These are phyloP conservation scores for Juglanconis sp. DNA, from an alignment of 2,329 filamentous ascomycete species.

Conservation along the genomic window DNA sequence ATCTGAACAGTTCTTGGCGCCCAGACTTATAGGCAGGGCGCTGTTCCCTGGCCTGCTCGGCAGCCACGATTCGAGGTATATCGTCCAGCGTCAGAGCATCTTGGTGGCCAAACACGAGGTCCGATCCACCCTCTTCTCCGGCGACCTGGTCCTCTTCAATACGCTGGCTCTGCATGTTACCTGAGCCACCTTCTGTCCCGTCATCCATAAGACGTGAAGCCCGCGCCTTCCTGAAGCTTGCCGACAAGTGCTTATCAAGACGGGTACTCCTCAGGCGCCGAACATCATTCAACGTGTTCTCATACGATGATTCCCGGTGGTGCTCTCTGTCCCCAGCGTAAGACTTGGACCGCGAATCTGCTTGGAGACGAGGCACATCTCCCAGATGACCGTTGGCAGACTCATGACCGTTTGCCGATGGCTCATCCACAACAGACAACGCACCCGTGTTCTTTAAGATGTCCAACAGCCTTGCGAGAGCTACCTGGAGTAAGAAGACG, in stretches of 20 bases:
- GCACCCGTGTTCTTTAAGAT: conserved; percentile 82
- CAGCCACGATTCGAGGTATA: conserved; percentile 91
- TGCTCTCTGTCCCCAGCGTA: conserved; percentile 64
- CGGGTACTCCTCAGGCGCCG: conserved; percentile 86
- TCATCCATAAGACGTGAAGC: conserved; percentile 92
- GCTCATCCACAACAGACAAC: conserved; percentile 73
- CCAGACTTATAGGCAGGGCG: conserved; percentile 69
- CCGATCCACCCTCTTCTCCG: conserved; percentile 66
- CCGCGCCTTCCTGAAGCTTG: conserved; percentile 84
- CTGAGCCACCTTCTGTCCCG: conserved; percentile 56
- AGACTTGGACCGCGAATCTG: conserved; percentile 71
- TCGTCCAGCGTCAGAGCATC: conserved; percentile 93
- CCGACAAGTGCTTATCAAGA: conserved; percentile 90
- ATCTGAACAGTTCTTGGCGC: conserved; percentile 64
- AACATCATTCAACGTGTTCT: conserved; percentile 95
- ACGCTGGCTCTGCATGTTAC: conserved; percentile 59
- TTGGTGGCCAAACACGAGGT: conserved; percentile 83
- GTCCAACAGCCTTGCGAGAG: conserved; percentile 81
- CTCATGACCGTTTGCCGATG: conserved; percentile 64
- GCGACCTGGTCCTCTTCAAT: conserved; percentile 77
- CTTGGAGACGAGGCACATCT: conserved; percentile 53
- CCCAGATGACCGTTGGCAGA: conserved; percentile 57
- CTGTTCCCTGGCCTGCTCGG: conserved; percentile 91
- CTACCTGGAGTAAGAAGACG: conserved; percentile 86
- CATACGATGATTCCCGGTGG: conserved; percentile 73